phyloP scores from a whole-genome alignment of 2,329 filamentous ascomycete genomes.

The Davidsoniella australis region DNA sequence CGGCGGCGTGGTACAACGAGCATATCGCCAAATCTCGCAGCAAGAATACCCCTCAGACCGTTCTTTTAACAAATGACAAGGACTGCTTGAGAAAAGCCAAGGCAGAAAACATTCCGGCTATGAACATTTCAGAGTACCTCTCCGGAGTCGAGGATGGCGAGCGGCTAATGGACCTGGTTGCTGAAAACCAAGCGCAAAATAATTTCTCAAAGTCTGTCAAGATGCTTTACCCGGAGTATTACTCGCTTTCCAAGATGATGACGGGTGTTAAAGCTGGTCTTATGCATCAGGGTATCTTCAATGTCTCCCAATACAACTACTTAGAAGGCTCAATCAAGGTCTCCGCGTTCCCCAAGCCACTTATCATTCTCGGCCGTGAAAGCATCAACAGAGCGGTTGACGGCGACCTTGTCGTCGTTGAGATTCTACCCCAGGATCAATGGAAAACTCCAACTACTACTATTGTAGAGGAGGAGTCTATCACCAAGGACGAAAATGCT shows the following conservation, averaged over 20 bases:
- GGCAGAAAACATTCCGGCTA: constrained; percentile 52
- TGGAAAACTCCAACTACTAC: constrained; percentile 95
- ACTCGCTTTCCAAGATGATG: constrained; percentile 78
- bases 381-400: constrained; percentile 92
- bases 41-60: constrained; percentile 52
- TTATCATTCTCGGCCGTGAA: constrained; percentile 78
- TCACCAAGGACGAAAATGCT: constrained; percentile 87
- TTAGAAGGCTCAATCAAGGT: constrained; percentile 85
- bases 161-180: constrained; percentile 82
- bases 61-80: constrained; percentile 88
- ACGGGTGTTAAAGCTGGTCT: constrained; percentile 80
- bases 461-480: constrained; percentile 81
- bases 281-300: constrained; percentile 88
- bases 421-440: constrained; percentile 82
- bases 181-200: constrained; percentile 53
- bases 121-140: constrained; percentile 63
- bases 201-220: constrained; percentile 42
- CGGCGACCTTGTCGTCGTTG: constrained; percentile 82
- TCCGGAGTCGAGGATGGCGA: constrained; percentile 67
- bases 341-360: constrained; percentile 71
- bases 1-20: constrained; percentile 77
- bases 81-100: constrained; percentile 74
- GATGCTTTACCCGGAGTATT: constrained; percentile 79
- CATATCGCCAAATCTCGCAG: constrained; percentile 54
- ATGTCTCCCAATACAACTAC: constrained; percentile 95